Conservation (phyloP, 2,329 filamentous ascomycete genomes). For the Diplocarpon mali region DNA sequence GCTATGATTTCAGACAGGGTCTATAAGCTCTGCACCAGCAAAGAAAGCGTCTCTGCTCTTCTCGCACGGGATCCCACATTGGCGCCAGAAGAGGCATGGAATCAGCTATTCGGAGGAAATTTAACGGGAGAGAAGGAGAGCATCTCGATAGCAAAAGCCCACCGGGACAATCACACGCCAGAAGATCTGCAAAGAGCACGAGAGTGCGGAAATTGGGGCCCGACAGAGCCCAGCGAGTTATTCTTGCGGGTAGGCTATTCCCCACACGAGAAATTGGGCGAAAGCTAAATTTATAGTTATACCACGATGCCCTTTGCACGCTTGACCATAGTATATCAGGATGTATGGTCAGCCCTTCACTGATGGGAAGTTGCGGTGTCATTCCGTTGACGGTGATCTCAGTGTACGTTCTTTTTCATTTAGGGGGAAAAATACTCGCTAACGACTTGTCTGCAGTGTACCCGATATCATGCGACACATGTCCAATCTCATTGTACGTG, state of each 20-base stretch:
- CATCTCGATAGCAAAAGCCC: slow-evolving; percentile 12
- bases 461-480: slow-evolving; percentile 65
- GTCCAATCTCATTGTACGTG: slow-evolving; percentile 63
- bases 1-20: slow-evolving; percentile 36
- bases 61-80: slow-evolving; percentile 42
- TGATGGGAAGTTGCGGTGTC: slow-evolving; percentile 50
- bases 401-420: slow-evolving; percentile 28
- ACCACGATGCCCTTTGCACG: slow-evolving; percentile 22
- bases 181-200: slow-evolving; percentile 42
- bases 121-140: slow-evolving; percentile 14
- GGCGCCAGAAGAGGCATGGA: slow-evolving; percentile 42
- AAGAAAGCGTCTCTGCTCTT: slow-evolving; percentile 45
- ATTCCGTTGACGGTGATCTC: slow-evolving; percentile 60
- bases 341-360: slow-evolving; percentile 43
- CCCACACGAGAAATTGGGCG: neutral
- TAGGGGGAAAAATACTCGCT: neutral
- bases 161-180: slow-evolving; percentile 14
- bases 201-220: slow-evolving; percentile 57
- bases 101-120: slow-evolving; percentile 39
- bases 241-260: slow-evolving; percentile 44
- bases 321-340: slow-evolving; percentile 27
- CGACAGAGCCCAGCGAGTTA: slow-evolving; percentile 49
- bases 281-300: slow-evolving; percentile 16
- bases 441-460: slow-evolving; percentile 32
- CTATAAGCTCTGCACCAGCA: slow-evolving; percentile 39